A percentile compares a stretch with the other conserved stretches of the same genome.
These are phyloP conservation scores for Scutellaria minor DNA, from an alignment of 257 asterid species.

Conservation along the genomic window DNA sequence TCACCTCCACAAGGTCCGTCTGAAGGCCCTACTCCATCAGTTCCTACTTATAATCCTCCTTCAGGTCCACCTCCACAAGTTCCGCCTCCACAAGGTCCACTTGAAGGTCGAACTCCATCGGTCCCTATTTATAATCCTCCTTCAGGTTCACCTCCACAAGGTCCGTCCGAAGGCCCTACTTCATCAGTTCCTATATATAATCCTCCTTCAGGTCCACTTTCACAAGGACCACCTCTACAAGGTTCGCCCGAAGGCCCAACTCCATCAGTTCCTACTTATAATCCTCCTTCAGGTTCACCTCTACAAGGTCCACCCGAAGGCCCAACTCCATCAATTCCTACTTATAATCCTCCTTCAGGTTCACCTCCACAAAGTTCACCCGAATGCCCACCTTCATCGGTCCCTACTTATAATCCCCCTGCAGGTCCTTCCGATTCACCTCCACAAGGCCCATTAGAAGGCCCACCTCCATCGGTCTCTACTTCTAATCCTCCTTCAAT, in stretches of 20 bases:
- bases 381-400: background rate
- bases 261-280: background rate
- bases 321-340: background rate
- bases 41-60: no score
- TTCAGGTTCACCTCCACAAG: background rate
- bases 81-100: background rate
- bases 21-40: no score
- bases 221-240: background rate
- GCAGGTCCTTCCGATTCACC: no score
- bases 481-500: background rate
- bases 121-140: background rate
- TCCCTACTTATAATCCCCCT: background rate
- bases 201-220: background rate
- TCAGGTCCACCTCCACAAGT: background rate
- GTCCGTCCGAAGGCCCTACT: no score
- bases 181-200: background rate
- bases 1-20: no score
- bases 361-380: background rate
- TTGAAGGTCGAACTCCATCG: no score
- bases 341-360: slow-evolving; percentile 2
- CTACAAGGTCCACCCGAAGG: background rate
- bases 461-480: slow-evolving; percentile 3
- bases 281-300: background rate
- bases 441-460: no score
- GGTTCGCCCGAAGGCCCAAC: background rate